Base-by-base conservation (phyloP, 2,329 filamentous ascomycete genomes). In the Blumeria hordei region DNA sequence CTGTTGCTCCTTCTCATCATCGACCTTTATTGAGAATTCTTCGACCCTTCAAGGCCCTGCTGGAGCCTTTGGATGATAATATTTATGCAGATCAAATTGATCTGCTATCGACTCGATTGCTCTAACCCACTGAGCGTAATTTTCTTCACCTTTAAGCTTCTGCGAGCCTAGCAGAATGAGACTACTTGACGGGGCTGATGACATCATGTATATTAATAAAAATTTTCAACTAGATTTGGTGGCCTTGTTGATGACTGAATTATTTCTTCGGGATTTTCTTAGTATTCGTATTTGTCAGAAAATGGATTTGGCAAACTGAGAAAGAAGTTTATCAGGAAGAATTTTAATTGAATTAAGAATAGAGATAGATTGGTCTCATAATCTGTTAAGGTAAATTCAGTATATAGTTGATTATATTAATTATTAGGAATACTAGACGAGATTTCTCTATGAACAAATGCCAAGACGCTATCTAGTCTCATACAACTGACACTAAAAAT, bases 1-100 rank as follows among this genome's bases (percentile, higher is more conserved):
- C 21, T 28, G 21, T 28, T 28, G 21, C 21, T 28, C 21, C 21
- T 28, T 28, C 21, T 28, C 18, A 50, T 50, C 21, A 50, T 35
- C 21, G n/a, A 32, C 6, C 3, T 34, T 50, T 6, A 50, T n/a
- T 50, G 47, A 14, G n/a, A 50, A 50, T 50, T 50, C 49, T 12
- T 52, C 37, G 16, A 52, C n/a, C 36, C 49, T 52, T 12, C 4
- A 12, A 16, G 49, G 33, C 6, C 49, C 49, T 10, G 32, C 49
- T 32, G 33, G 32, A 16, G 49, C 49, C 6, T 52, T 16, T 52
- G 32, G 49, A 36, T 52, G 49, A 52, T 36, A 36, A 16, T 52
- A 52, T 16, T 52, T 52, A 52, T 52, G 49, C 18, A 52, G 49
- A 36, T 52, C 49, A 36, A 52, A 52, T 8, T 52, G 33, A 36